These are phyloP conservation scores for Myxozyma vanderwaltii DNA, from an alignment of 805 yeast genomes.

Conservation along the genomic window DNA sequence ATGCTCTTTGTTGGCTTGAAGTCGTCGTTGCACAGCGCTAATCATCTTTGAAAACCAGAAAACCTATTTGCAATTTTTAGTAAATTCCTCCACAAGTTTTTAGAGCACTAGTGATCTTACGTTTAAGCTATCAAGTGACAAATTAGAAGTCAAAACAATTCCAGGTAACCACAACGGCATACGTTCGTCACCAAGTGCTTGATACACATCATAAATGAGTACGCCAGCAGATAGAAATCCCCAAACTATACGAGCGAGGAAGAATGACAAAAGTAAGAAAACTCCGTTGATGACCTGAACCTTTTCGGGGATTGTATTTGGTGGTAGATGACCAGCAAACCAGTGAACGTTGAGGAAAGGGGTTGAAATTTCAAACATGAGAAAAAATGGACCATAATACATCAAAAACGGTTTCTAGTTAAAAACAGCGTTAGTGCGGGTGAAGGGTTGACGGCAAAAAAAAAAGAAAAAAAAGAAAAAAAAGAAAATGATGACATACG, in stretches of 20 bases:
- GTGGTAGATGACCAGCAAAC: constrained; percentile 80
- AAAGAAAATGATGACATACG: no score
- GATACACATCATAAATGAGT: constrained; percentile 48
- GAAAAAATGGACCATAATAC: constrained; percentile 79
- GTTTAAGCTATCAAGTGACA: constrained; percentile 67
- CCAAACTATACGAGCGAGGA: constrained; percentile 78
- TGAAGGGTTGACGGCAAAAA: no score
- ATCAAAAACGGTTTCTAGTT: constrained; percentile 66
- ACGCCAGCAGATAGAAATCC: constrained; percentile 72
- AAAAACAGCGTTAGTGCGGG: no score
- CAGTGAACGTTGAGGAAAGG: constrained; percentile 95
- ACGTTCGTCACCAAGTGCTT: constrained; percentile 14
- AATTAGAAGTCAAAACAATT: constrained; percentile 58
- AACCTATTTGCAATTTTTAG: constrained; percentile 39
- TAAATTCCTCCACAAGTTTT: not conserved
- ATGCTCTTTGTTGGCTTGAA: constrained; percentile 18
- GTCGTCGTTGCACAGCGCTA: constrained; percentile 51
- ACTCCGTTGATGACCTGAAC: constrained; percentile 63
- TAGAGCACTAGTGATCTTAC: constrained; percentile 8
- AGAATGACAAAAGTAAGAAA: constrained; percentile 66
- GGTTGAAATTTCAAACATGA: constrained; percentile 84
- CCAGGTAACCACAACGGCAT: constrained; percentile 50
- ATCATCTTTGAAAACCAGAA: constrained; percentile 92
- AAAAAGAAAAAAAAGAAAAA: no score
- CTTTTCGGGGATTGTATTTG: constrained; percentile 60